A percentile compares a stretch with the other conserved stretches of the same genome.
phyloP scores from a whole-genome alignment of 305 asterid genomes.

The Fraxinus baroniana region DNA sequence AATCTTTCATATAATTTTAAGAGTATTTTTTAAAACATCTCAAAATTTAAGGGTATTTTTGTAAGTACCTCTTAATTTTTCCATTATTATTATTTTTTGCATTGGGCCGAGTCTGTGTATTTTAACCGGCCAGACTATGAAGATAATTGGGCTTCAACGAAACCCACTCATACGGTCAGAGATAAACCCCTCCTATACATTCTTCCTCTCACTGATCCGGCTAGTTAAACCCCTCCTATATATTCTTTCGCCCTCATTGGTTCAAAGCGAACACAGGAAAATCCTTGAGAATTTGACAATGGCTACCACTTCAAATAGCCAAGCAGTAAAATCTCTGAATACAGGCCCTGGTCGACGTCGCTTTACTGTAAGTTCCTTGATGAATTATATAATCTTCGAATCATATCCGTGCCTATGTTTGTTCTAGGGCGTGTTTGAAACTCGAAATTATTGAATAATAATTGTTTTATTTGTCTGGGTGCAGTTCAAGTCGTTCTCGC shows the following conservation, averaged over 20 bases:
- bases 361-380: slow-evolving; percentile 40
- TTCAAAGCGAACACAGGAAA: not conserved
- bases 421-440: slow-evolving; percentile 5
- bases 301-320: slow-evolving; percentile 44
- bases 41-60: no score
- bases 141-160: not conserved
- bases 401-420: not conserved
- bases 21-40: no score
- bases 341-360: slow-evolving; percentile 40
- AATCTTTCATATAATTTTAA: no score
- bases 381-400: not conserved
- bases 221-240: not conserved
- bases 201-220: not conserved
- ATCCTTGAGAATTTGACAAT: slow-evolving; percentile 11
- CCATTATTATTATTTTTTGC: not conserved
- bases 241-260: not conserved
- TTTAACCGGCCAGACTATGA: not conserved
- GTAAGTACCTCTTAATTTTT: no score
- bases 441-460: slow-evolving; percentile 9
- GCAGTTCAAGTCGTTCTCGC: slow-evolving; percentile 76
- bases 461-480: slow-evolving; percentile 3
- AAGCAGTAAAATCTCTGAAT: slow-evolving; percentile 48
- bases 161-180: not conserved
- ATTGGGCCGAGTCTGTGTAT: not conserved
- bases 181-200: not conserved